A percentile compares a stretch with the other conserved stretches of the same genome.
phyloP scores from a whole-genome alignment of 345 rosid genomes.

The Nephelium lappaceum region DNA sequence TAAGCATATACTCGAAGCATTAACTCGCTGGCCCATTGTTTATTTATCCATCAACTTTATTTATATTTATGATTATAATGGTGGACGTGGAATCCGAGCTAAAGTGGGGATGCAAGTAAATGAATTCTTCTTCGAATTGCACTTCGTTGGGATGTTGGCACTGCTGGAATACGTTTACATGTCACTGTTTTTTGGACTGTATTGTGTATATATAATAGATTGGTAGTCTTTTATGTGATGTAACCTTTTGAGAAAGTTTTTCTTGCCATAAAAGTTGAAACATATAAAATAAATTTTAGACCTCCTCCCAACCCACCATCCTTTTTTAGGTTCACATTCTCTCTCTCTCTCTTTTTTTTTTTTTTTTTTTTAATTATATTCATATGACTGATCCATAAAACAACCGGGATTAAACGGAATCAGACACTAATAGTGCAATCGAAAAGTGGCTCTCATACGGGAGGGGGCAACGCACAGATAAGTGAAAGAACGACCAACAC shows the following conservation, averaged over 20 bases:
- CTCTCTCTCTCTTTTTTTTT: too few species aligned
- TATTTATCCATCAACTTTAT: constrained; percentile 7
- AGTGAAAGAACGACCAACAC: too few species aligned
- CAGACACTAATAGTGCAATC: too few species aligned
- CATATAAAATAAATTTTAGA: too few species aligned
- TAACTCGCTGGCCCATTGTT: constrained; percentile 24
- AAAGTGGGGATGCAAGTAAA: neutral
- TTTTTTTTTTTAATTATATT: too few species aligned
- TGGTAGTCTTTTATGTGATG: neutral
- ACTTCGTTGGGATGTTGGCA: neutral
- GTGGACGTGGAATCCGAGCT: neutral
- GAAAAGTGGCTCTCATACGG: too few species aligned
- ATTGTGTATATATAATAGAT: neutral
- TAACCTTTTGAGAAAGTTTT: neutral
- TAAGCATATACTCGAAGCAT: constrained; percentile 50
- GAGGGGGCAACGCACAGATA: too few species aligned
- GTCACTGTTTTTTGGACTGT: constrained; percentile 7
- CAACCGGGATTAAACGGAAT: too few species aligned
- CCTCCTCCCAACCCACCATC: too few species aligned
- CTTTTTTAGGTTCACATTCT: too few species aligned
- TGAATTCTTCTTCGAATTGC: neutral
- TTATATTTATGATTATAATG: constrained; percentile 15
- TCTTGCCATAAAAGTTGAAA: neutral
- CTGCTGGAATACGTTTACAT: neutral
- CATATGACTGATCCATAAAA: too few species aligned